Conservation (phyloP, 306 rosid species). For the Lagenaria siceraria region DNA sequence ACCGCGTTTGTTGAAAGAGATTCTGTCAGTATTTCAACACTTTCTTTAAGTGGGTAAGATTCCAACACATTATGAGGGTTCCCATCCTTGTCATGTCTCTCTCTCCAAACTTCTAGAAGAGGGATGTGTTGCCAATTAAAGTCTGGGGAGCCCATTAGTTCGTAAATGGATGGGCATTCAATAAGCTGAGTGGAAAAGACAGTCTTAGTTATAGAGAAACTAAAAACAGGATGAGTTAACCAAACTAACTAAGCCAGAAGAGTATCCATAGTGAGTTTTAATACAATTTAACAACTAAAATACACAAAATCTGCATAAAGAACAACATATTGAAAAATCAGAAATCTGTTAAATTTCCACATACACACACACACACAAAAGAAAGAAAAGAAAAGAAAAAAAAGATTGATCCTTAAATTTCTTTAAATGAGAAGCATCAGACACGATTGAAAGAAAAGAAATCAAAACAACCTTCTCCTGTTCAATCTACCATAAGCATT, state of each 20-base stretch:
- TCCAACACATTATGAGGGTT: constrained; percentile 45
- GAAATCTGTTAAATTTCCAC: background rate
- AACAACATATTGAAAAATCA: background rate
- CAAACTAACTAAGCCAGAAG: background rate
- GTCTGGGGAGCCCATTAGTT: constrained; percentile 54
- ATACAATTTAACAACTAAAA: background rate
- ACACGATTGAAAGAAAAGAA: background rate
- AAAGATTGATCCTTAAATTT: background rate
- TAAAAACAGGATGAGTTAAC: background rate
- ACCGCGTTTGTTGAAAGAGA: constrained; percentile 67
- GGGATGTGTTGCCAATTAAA: constrained; percentile 68
- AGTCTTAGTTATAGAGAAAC: background rate
- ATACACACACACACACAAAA: background rate
- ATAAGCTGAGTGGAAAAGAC: constrained; percentile 42
- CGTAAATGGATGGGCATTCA: constrained; percentile 90
- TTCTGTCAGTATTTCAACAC: constrained; percentile 42
- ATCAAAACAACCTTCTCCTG: background rate
- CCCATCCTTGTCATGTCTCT: constrained; percentile 39
- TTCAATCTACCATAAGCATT: background rate
- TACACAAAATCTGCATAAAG: background rate
- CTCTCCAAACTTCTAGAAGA: constrained; percentile 66
- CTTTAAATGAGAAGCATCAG: background rate
- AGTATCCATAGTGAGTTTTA: background rate
- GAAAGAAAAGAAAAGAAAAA: background rate
- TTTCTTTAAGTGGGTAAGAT: constrained; percentile 58